Evolutionary conservation across 495 filamentous ascomycete genomes (phyloP).

Genomic region (Xylaria grammica): DNA sequence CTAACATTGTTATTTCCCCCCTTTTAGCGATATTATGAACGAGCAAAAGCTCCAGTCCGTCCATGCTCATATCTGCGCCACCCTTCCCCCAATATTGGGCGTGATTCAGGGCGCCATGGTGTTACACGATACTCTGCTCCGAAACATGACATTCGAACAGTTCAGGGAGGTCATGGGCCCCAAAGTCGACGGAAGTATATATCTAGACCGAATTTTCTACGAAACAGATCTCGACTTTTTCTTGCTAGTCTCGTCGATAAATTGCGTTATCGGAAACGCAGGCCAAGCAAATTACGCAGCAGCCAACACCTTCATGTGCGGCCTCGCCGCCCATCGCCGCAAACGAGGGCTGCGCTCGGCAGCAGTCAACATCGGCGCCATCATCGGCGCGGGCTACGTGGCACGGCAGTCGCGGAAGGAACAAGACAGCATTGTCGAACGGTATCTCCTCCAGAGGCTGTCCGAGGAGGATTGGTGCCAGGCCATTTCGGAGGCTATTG

Average conservation of each 20-base stretch:
- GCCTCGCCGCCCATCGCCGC: conserved; percentile 40
- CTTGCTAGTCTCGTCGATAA: conserved; percentile 44
- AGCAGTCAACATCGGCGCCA: conserved; percentile 46
- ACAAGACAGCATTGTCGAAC: conserved; percentile 33
- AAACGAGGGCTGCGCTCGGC: conserved; percentile 37
- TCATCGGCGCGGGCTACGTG: conserved; percentile 53
- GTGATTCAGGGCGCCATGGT: conserved; percentile 53
- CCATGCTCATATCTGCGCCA: conserved; percentile 8
- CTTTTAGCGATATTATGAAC: conserved; percentile 26
- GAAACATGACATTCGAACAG: conserved; percentile 36
- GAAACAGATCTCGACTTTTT: conserved; percentile 50
- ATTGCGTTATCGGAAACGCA: conserved; percentile 40
- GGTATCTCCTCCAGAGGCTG: conserved; percentile 24
- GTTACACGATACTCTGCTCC: conserved; percentile 38
- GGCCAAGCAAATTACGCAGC: conserved; percentile 59
- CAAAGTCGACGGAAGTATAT: conserved; percentile 41
- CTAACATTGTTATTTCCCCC: neutral
- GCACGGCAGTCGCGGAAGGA: conserved; percentile 17
- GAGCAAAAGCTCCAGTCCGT: neutral
- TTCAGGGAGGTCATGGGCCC: conserved; percentile 36
- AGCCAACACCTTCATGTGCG: conserved; percentile 54
- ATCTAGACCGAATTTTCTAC: conserved; percentile 44
- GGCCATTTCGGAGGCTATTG: conserved; percentile 25
- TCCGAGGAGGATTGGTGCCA: conserved; percentile 30
- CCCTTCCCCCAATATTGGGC: conserved; percentile 45